A percentile compares a stretch with the other conserved stretches of the same genome.
These are phyloP conservation scores for Metarhizium anisopliae DNA, from an alignment of 2,329 filamentous ascomycete species.

Conservation along the genomic window DNA sequence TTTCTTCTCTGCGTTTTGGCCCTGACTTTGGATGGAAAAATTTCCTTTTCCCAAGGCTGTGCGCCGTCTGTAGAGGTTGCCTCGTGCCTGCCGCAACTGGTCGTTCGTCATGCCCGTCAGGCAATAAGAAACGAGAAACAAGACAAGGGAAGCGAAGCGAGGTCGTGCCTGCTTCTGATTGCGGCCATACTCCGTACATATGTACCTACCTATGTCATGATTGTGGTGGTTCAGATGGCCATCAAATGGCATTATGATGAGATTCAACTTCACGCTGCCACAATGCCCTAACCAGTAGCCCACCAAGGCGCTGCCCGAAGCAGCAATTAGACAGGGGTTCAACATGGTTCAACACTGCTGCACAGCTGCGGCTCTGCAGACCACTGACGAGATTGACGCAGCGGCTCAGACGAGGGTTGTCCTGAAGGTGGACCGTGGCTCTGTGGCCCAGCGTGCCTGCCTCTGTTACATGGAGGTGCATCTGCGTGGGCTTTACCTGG, in stretches of 20 bases:
- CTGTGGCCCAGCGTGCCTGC: background rate
- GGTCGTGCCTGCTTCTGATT: background rate
- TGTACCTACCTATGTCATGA: too few relatives aligned
- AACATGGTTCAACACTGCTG: background rate
- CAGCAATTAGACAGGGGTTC: conserved; percentile 1
- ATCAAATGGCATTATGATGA: background rate
- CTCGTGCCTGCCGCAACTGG: background rate
- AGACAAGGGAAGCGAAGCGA: background rate
- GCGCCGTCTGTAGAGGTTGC: background rate
- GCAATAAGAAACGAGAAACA: background rate
- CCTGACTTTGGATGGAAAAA: background rate
- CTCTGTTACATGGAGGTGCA: background rate
- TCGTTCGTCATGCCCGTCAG: background rate
- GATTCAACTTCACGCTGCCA: too few relatives aligned
- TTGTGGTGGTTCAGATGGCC: background rate
- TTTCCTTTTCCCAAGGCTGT: background rate
- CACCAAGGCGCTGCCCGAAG: background rate
- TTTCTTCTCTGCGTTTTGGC: background rate
- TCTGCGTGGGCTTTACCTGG: background rate
- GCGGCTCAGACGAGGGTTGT: conserved; percentile 1
- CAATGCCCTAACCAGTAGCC: background rate
- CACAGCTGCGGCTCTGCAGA: conserved; percentile 2
- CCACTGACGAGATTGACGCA: background rate
- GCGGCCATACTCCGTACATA: background rate
- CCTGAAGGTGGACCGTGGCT: conserved; percentile 2